Evolutionary conservation across 768 basidiomycete species (phyloP).

Genomic region (Termitomyces sp.): DNA sequence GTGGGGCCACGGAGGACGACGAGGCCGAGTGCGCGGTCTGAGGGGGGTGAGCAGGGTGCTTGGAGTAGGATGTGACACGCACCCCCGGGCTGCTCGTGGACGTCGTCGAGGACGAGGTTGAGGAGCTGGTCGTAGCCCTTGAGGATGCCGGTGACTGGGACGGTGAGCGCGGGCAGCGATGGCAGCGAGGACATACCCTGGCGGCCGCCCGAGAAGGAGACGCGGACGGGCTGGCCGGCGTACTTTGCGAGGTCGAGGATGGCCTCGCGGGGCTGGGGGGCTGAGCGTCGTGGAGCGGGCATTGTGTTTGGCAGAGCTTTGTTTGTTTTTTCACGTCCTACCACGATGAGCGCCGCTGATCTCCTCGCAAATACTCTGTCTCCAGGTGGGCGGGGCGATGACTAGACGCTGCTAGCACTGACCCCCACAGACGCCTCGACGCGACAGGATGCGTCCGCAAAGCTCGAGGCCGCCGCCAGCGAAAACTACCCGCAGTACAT

Average conservation of each 20-base stretch:
- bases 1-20: constrained; percentile 92
- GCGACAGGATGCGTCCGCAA: constrained; percentile 87
- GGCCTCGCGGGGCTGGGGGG: constrained; percentile 59
- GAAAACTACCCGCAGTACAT: constrained; percentile 95
- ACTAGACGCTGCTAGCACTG: constrained; percentile 17
- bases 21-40: constrained; percentile 74
- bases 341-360: constrained; percentile 74
- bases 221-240: constrained; percentile 84
- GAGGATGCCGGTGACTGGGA: constrained; percentile 78
- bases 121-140: constrained; percentile 97
- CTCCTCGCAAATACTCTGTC: constrained; percentile 92
- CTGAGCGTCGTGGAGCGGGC: too few species aligned
- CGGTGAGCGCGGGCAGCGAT: background rate
- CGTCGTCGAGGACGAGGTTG: constrained; percentile 95
- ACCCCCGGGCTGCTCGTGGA: too few species aligned
- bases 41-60: too few species aligned
- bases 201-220: constrained; percentile 97
- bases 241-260: constrained; percentile 96
- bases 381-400: constrained; percentile 54
- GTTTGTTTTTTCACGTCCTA: background rate
- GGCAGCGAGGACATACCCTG: constrained; percentile 54
- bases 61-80: too few species aligned
- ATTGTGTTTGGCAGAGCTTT: background rate
- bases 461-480: constrained; percentile 79
- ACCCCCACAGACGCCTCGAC: constrained; percentile 65